These are phyloP conservation scores for Phalaenopsis aphrodite DNA, from an alignment of 106 monocot genomes.

Conservation along the genomic window DNA sequence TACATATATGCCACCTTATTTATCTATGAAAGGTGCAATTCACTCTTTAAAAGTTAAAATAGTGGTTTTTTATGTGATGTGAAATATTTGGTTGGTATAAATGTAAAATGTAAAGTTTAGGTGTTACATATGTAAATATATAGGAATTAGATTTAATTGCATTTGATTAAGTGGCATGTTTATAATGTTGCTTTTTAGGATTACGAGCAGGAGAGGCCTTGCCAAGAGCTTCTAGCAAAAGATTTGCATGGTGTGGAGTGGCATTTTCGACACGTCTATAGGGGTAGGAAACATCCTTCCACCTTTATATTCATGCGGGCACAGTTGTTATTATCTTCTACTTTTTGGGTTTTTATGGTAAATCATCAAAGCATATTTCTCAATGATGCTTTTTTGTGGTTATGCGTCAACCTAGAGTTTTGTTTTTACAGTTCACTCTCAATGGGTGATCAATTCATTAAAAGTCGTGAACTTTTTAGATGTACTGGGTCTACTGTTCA, in stretches of 20 bases:
- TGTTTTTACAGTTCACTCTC: no score
- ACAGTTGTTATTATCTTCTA: neutral
- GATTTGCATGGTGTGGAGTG: slow-evolving; percentile 92
- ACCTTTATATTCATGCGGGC: neutral
- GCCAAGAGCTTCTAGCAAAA: slow-evolving; percentile 86
- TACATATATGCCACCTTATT: no score
- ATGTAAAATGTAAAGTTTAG: no score
- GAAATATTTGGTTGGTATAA: no score
- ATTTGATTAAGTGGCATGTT: slow-evolving; percentile 1
- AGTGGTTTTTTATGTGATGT: no score
- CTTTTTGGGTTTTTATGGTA: neutral
- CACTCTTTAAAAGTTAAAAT: no score
- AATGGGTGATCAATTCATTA: no score
- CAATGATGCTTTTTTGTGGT: no score
- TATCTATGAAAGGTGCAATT: no score
- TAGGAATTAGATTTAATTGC: neutral
- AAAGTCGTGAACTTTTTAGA: no score
- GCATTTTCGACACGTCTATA: slow-evolving; percentile 67
- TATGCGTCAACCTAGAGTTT: no score
- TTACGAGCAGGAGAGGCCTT: slow-evolving; percentile 87
- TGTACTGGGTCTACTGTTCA: no score
- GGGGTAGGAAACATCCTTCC: neutral
- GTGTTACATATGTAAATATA: neutral
- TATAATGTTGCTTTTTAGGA: slow-evolving; percentile 33
- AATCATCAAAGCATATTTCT: neutral